phyloP scores from a whole-genome alignment of 1,284 basidiomycete genomes.

The Ceratobasidium sp. region DNA sequence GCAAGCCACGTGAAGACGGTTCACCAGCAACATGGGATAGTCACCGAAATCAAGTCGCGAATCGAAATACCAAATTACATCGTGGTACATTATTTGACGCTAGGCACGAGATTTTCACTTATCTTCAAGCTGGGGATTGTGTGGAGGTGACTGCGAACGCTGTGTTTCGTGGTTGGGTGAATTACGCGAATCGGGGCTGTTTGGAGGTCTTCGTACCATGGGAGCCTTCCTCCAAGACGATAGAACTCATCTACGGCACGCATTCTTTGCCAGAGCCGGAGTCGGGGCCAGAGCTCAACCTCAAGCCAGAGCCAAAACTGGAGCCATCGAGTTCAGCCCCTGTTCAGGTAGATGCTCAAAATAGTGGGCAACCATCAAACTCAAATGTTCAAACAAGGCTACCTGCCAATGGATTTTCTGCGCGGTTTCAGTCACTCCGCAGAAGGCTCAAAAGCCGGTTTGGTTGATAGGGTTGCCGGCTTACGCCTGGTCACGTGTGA shows the following conservation, averaged over 20 bases:
- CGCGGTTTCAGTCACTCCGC: no score
- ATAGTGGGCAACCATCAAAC: no score
- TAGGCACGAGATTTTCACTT: slow-evolving; percentile 2
- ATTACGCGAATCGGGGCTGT: neutral
- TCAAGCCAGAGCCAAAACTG: no score
- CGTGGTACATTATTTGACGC: neutral
- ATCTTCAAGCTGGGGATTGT: slow-evolving; percentile 8
- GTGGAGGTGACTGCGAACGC: slow-evolving; percentile 14
- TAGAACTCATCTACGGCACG: neutral
- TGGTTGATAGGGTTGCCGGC: no score
- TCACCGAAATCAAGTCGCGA: slow-evolving; percentile 1
- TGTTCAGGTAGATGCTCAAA: no score
- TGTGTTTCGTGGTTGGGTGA: slow-evolving; percentile 1
- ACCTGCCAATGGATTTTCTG: no score
- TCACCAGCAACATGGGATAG: slow-evolving; percentile 2
- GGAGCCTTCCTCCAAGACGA: slow-evolving; percentile 22
- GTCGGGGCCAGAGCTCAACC: no score
- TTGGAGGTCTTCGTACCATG: neutral
- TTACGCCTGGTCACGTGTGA: no score
- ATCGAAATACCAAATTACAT: neutral
- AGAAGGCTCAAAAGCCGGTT: no score
- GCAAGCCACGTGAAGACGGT: neutral
- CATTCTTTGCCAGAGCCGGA: no score
- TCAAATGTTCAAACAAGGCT: no score
- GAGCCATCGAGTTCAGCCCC: no score